phyloP scores from a whole-genome alignment of 345 rosid species.

The Citrus sp. region DNA sequence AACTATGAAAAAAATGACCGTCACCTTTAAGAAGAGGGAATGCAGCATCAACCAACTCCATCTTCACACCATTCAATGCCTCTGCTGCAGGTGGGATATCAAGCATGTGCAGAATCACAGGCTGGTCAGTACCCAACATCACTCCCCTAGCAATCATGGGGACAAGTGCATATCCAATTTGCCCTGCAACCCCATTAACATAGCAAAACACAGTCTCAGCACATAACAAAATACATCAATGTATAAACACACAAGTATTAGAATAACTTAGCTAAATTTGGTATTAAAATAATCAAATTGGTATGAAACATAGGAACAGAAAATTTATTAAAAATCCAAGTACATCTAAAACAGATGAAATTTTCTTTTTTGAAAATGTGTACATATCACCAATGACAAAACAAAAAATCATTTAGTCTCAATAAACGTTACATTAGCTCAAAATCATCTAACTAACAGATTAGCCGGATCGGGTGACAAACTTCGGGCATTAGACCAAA shows the following conservation, averaged over 20 bases:
- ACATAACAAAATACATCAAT: not conserved
- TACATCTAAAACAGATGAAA: not conserved
- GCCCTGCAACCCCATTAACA: slow-evolving; percentile 52
- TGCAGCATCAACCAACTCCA: slow-evolving; percentile 98
- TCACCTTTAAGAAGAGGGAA: slow-evolving; percentile 95
- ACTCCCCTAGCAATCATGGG: slow-evolving; percentile 99
- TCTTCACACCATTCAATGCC: slow-evolving; percentile 94
- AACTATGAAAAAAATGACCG: not conserved
- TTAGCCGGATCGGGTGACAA: not conserved
- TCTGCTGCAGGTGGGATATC: slow-evolving; percentile 98
- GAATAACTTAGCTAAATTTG: not conserved
- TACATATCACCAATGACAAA: not conserved
- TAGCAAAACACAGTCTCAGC: not conserved
- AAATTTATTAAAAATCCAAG: not conserved
- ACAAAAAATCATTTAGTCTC: not conserved
- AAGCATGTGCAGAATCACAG: slow-evolving; percentile 98
- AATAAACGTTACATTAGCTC: not conserved
- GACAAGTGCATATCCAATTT: slow-evolving; percentile 98
- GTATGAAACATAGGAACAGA: too few relatives aligned
- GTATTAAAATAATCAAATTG: not conserved
- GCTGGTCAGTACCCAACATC: slow-evolving; percentile 98
- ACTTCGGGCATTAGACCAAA: not conserved
- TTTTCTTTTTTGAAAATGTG: not conserved
- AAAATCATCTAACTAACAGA: not conserved
- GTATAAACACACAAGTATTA: not conserved